Evolutionary conservation across 305 asterid genomes (phyloP), one percentile per base, ranked within the genome.

Genomic region (Fraxinus floribunda): DNA sequence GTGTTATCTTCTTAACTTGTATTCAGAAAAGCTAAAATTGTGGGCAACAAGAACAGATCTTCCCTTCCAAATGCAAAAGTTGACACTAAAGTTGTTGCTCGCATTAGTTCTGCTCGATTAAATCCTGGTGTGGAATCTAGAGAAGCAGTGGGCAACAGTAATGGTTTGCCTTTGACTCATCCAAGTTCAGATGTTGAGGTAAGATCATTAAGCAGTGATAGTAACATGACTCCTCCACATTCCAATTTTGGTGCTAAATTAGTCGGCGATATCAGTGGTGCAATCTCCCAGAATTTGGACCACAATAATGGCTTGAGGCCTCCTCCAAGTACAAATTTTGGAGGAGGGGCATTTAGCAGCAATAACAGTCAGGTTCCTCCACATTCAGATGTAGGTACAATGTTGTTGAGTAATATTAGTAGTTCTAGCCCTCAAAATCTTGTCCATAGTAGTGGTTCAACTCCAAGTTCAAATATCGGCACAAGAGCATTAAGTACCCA

Each of bases 11-110:
- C 86, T 24, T n/a, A 30, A 73, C 44, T 87, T 84, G 75, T 68
- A 80, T 83, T 55, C 97, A 96, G 99, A 88, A 93, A 85, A 83
- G 98, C 97, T 75, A 94, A 91, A 89, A 89, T 94, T 84, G 84
- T 96, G 82, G 86, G 92, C 68, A 89, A 72, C 86, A 73, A 86
- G 85, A 89, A 85, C 81, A 89, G 83, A 68, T 75, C 88, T 73
- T 75, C 89, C 68, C 82, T 82, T 13, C 87, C 85, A 66, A 85
- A 83, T 82, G 78, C 86, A 75, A 78, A 80, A 79, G 62, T 70
- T 55, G 91, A 83, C 73, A 83, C 82, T 75, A 85, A 87, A 84
- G 86, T 83, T 62, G 8, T 24, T 24, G 86, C 80, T 81, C 68
- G 77, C 79, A 76, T 80, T 75, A 82, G 86, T 89, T 83, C 64